phyloP scores from a whole-genome alignment of 2,329 filamentous ascomycete genomes.

The Alternaria sp. region DNA sequence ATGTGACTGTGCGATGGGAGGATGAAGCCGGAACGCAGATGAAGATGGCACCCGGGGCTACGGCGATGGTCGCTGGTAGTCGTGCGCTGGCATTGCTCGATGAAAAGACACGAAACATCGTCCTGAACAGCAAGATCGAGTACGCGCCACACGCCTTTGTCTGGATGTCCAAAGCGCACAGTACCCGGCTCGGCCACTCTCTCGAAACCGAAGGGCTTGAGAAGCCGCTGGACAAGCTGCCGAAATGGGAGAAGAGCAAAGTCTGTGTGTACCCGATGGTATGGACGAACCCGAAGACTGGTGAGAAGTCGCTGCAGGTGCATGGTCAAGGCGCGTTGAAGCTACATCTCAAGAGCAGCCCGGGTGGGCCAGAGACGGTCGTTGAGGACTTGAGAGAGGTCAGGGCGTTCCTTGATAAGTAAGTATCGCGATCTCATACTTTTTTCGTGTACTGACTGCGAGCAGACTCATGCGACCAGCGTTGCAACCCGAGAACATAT shows the following conservation, averaged over 20 bases:
- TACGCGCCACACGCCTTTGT: constrained; percentile 55
- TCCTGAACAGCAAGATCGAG: constrained; percentile 47
- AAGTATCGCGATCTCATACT: rapidly evolving
- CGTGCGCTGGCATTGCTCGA: background rate
- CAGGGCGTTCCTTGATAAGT: background rate
- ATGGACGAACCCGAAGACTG: constrained; percentile 15
- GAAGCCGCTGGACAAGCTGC: constrained; percentile 10
- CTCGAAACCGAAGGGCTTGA: constrained; percentile 14
- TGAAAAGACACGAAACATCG: background rate
- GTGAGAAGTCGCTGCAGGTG: constrained; percentile 15
- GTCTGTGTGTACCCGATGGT: constrained; percentile 17
- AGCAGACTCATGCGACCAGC: constrained; percentile 12
- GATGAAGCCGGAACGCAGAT: background rate
- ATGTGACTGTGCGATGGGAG: background rate
- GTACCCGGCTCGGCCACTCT: constrained; percentile 10
- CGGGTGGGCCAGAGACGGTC: background rate
- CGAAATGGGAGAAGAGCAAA: constrained; percentile 11
- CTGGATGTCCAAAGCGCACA: constrained; percentile 19
- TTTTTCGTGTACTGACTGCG: background rate
- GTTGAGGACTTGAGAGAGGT: background rate
- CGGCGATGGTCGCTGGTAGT: background rate
- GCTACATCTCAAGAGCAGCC: background rate
- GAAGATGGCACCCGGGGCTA: background rate
- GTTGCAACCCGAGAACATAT: constrained; percentile 15
- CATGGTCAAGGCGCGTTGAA: constrained; percentile 6